phyloP scores from a whole-genome alignment of 345 rosid genomes.

The Microcos paniculata region DNA sequence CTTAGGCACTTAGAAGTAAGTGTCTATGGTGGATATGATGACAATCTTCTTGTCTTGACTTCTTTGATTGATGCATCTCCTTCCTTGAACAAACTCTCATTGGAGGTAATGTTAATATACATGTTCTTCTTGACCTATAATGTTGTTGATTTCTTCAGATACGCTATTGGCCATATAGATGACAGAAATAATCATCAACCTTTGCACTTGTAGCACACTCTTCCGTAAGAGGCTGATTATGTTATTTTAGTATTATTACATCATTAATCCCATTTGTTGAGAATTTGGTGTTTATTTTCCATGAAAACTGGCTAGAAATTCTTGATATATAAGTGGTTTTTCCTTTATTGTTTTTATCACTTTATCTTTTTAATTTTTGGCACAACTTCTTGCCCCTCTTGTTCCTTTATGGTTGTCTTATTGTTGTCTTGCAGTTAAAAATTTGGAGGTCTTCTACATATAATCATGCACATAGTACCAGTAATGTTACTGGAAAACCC shows the following conservation, averaged over 20 bases:
- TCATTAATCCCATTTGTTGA: not conserved
- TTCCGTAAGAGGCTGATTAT: not conserved
- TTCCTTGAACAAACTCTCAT: constrained; percentile 7
- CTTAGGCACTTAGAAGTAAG: constrained; percentile 9
- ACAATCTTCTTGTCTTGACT: constrained; percentile 11
- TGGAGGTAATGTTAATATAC: not conserved
- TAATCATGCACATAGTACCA: not conserved
- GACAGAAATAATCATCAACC: not conserved
- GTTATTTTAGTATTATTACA: not conserved
- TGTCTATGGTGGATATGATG: constrained; percentile 7
- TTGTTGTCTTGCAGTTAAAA: constrained; percentile 4
- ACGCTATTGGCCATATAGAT: not conserved
- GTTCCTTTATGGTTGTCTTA: not conserved
- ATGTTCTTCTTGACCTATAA: not conserved
- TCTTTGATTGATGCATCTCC: constrained; percentile 14
- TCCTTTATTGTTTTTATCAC: not conserved
- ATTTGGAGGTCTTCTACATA: constrained; percentile 10
- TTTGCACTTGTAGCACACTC: not conserved
- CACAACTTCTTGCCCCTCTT: not conserved
- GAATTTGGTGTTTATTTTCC: not conserved
- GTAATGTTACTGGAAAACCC: not conserved
- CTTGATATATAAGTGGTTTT: not conserved
- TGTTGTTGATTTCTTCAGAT: not conserved
- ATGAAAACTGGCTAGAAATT: not conserved
- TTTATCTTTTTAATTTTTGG: not conserved